Evolutionary conservation across 2,329 filamentous ascomycete species (phyloP).

Genomic region (Huntiella abstrusa): DNA sequence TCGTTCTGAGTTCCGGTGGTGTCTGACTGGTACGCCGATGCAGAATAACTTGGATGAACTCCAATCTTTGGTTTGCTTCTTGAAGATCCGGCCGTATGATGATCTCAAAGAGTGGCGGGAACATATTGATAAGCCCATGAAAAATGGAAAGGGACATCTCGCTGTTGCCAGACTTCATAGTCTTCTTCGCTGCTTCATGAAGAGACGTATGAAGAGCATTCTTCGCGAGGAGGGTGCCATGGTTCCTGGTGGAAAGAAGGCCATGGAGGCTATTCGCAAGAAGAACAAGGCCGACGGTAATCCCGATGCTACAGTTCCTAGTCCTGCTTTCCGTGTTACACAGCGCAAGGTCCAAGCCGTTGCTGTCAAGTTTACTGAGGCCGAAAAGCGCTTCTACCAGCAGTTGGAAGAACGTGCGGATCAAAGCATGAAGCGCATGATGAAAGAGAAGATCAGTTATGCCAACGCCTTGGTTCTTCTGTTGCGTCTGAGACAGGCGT

Average conservation of each 20-base stretch:
- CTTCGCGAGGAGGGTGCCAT: constrained; percentile 71
- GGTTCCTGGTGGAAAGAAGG: constrained; percentile 51
- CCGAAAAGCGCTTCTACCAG: constrained; percentile 73
- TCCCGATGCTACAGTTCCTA: constrained; percentile 22
- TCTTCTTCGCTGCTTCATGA: constrained; percentile 87
- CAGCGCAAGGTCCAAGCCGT: constrained; percentile 75
- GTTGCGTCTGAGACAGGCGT: constrained; percentile 78
- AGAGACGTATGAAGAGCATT: constrained; percentile 95
- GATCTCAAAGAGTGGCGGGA: constrained; percentile 76
- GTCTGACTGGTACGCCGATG: constrained; percentile 88
- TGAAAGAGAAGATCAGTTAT: constrained; percentile 69
- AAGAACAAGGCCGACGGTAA: constrained; percentile 22
- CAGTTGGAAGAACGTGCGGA: constrained; percentile 70
- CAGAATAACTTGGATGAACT: constrained; percentile 96
- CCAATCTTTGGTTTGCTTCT: constrained; percentile 80
- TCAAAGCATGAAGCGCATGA: constrained; percentile 72
- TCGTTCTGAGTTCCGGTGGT: constrained; percentile 80
- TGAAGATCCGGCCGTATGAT: constrained; percentile 81
- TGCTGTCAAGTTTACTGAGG: constrained; percentile 55
- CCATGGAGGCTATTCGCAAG: constrained; percentile 22
- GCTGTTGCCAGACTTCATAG: constrained; percentile 75
- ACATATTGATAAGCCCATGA: constrained; percentile 76
- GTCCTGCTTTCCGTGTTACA: constrained; percentile 70
- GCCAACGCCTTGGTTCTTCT: constrained; percentile 84
- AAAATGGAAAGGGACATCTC: constrained; percentile 71